Evolutionary conservation across 371 early-diverging fungal species (phyloP).

Genomic region (Circinella minor): DNA sequence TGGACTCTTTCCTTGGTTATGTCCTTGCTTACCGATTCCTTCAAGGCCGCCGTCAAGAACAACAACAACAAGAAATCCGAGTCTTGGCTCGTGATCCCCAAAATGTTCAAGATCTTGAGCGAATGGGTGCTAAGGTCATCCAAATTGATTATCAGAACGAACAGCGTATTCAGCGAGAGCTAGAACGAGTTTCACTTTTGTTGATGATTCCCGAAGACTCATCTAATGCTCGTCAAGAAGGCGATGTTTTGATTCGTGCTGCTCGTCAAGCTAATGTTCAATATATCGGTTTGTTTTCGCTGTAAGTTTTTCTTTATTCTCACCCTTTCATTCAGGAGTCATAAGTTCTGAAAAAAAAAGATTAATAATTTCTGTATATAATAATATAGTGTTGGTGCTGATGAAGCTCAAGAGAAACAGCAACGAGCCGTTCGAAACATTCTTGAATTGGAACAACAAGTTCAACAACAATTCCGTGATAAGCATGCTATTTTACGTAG

Average conservation of each 20-base stretch:
- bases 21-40: constrained; percentile 38
- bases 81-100: constrained; percentile 29
- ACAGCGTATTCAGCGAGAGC: constrained; percentile 22
- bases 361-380: too few species aligned
- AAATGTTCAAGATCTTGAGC: constrained; percentile 29
- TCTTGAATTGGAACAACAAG: constrained; percentile 31
- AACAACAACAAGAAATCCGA: constrained; percentile 26
- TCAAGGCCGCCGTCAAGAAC: constrained; percentile 15
- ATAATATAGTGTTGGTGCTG: constrained; percentile 3
- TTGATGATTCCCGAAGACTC: constrained; percentile 39
- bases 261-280: constrained; percentile 30
- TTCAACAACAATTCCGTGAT: constrained; percentile 29
- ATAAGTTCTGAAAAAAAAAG: too few species aligned
- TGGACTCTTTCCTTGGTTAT: constrained; percentile 41
- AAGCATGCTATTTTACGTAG: constrained; percentile 34
- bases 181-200: constrained; percentile 25
- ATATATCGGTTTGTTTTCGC: constrained; percentile 34
- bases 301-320: constrained; percentile 27
- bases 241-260: constrained; percentile 33
- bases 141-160: constrained; percentile 37
- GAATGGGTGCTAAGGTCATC: constrained; percentile 37
- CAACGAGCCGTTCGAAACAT: constrained; percentile 24
- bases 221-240: constrained; percentile 29
- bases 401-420: constrained; percentile 9
- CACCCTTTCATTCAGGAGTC: too few species aligned